phyloP scores from a whole-genome alignment of 371 early-diverging fungal species.

The Actinomucor elegans region DNA sequence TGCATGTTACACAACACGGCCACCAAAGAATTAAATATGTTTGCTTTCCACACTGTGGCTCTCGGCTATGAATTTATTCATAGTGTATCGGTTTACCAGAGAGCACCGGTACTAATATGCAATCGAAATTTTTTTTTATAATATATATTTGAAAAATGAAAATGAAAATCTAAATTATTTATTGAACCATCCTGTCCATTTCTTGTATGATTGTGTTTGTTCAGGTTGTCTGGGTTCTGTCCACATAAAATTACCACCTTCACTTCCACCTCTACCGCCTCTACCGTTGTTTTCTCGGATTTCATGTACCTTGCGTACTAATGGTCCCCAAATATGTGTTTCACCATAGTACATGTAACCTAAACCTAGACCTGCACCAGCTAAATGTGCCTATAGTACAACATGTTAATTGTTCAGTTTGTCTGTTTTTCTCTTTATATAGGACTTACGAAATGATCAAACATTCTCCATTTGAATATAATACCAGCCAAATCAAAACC shows the following conservation, averaged over 20 bases:
- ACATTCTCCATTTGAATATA: constrained; percentile 55
- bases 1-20: constrained; percentile 36
- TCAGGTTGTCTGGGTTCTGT: constrained; percentile 10
- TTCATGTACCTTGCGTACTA: constrained; percentile 35
- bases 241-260: constrained; percentile 19
- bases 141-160: neutral
- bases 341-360: constrained; percentile 53
- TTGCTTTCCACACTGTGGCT: constrained; percentile 33
- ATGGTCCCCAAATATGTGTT: constrained; percentile 48
- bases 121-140: constrained; percentile 22
- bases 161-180: constrained; percentile 20
- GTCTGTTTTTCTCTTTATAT: neutral
- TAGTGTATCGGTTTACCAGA: constrained; percentile 13
- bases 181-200: constrained; percentile 23
- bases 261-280: neutral
- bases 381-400: constrained; percentile 57
- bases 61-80: constrained; percentile 3
- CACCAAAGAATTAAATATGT: constrained; percentile 34
- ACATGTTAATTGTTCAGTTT: neutral
- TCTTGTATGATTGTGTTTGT: constrained; percentile 1
- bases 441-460: constrained; percentile 71
- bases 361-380: constrained; percentile 60
- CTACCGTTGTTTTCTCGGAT: constrained; percentile 8
- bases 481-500: constrained; percentile 64
- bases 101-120: constrained; percentile 32